A percentile compares a stretch with the other conserved stretches of the same genome.
phyloP scores from a whole-genome alignment of 306 rosid genomes.

The Vigna radiata region DNA sequence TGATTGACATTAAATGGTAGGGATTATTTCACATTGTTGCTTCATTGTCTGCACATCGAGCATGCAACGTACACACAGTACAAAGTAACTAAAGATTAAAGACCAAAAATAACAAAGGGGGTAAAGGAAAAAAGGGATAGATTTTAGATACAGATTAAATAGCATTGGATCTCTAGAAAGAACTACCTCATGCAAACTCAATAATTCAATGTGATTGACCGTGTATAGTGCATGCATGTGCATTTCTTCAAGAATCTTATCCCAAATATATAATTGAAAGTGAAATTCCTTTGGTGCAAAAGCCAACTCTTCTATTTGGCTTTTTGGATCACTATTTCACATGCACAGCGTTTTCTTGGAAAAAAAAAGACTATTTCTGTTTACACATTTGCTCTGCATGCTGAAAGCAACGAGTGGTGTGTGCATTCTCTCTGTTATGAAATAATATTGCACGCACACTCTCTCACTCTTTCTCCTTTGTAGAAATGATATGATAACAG shows the following conservation, averaged over 20 bases:
- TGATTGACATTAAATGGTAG: not conserved
- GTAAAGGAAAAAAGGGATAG: not conserved
- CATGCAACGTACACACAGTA: not conserved
- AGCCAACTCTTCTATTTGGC: slow-evolving; percentile 32
- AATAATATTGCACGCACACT: not conserved
- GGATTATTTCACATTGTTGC: not conserved
- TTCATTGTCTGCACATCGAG: not conserved
- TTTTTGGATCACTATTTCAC: slow-evolving; percentile 29
- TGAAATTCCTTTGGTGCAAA: slow-evolving; percentile 23
- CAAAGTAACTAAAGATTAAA: slow-evolving; percentile 1
- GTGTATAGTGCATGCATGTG: slow-evolving; percentile 13
- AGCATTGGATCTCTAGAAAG: not conserved
- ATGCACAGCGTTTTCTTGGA: slow-evolving; percentile 37
- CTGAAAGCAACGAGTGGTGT: slow-evolving; percentile 14
- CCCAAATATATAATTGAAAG: slow-evolving; percentile 29
- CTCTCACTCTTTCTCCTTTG: not conserved
- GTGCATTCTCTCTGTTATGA: not conserved
- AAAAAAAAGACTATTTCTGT: slow-evolving; percentile 14
- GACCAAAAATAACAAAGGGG: not conserved
- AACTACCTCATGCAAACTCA: not conserved
- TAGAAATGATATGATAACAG: not conserved
- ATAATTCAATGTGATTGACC: slow-evolving; percentile 24
- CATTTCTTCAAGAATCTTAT: slow-evolving; percentile 18
- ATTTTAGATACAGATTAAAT: not conserved
- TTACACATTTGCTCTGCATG: not conserved